Evolutionary conservation across 148 eudicot species (phyloP).

Genomic region (Chenopodium quinoa): DNA sequence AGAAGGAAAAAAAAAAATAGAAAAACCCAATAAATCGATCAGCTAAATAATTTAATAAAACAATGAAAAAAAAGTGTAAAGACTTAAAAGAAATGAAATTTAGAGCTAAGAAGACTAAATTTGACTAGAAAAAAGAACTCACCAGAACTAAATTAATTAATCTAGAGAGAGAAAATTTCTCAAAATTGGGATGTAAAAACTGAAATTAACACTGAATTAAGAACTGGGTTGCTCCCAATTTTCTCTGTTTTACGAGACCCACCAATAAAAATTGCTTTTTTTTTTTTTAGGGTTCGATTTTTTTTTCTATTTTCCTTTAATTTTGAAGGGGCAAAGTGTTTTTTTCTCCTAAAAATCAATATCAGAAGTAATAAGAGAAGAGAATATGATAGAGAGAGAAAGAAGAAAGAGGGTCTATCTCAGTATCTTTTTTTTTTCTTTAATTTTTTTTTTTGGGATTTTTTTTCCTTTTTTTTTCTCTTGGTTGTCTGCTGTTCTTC

Average conservation of each 20-base stretch:
- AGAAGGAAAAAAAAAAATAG: neutral
- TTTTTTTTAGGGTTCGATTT: slow-evolving; percentile 19
- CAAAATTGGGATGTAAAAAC: slow-evolving; percentile 21
- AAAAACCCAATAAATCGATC: slow-evolving; percentile 14
- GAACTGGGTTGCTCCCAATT: slow-evolving; percentile 12
- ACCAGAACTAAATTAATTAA: slow-evolving; percentile 24
- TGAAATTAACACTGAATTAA: slow-evolving; percentile 19
- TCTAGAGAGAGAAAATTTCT: slow-evolving; percentile 4
- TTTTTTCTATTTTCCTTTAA: neutral
- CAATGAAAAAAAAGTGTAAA: neutral
- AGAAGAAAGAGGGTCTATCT: slow-evolving; percentile 14
- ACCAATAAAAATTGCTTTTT: slow-evolving; percentile 23
- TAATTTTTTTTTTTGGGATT: neutral
- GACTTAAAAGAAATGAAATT: slow-evolving; percentile 2
- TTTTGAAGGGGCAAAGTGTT: neutral
- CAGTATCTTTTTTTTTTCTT: slow-evolving; percentile 12
- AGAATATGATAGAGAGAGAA: slow-evolving; percentile 7
- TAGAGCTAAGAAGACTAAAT: slow-evolving; percentile 20
- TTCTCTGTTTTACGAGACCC: slow-evolving; percentile 17
- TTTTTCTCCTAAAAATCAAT: slow-evolving; percentile 23
- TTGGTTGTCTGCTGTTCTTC: slow-evolving; percentile 45
- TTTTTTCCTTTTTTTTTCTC: neutral
- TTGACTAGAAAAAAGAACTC: slow-evolving; percentile 26
- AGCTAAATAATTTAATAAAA: slow-evolving; percentile 10
- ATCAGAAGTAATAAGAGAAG: slow-evolving; percentile 10